Conservation (phyloP, 352 stramenopile genomes). For the Phytopythium sindhum region DNA sequence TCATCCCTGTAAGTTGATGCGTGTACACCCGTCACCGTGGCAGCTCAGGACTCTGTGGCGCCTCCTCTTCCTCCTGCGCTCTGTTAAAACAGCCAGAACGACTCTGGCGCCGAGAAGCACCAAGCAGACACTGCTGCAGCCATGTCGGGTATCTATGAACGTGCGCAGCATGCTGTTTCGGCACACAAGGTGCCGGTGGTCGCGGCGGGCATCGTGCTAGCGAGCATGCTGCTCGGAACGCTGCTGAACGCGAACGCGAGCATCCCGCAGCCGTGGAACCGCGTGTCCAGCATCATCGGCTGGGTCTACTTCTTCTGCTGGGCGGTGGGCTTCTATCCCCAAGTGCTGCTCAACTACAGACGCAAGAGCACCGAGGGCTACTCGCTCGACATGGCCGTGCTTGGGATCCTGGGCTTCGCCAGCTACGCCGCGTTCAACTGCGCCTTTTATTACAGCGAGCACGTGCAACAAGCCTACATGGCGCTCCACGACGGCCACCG, state of each 20-base stretch:
- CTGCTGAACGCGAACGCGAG: conserved; percentile 43
- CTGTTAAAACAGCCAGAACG: background rate
- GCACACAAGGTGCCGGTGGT: conserved; percentile 6
- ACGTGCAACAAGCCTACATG: conserved; percentile 82
- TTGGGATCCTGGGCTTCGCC: conserved; percentile 90
- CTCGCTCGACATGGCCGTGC: conserved; percentile 84
- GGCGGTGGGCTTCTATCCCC: conserved; percentile 77
- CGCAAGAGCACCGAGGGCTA: conserved; percentile 81
- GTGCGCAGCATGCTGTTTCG: background rate
- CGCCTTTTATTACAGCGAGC: conserved; percentile 78
- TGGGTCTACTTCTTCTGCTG: conserved; percentile 86
- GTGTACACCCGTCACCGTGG: background rate
- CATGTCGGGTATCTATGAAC: background rate
- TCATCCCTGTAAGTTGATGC: no score
- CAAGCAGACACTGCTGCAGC: background rate
- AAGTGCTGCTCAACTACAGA: conserved; percentile 89
- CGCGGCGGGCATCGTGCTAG: conserved; percentile 29
- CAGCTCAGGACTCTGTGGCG: background rate
- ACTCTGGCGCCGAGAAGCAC: background rate
- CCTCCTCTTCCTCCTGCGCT: background rate
- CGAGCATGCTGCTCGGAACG: conserved; percentile 35
- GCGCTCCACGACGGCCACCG: conserved; percentile 44
- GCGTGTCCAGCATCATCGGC: conserved; percentile 63
- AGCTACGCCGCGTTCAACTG: conserved; percentile 91
- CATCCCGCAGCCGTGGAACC: conserved; percentile 60